Base-by-base conservation (phyloP, 129 eudicot species). In the Pittosporum tobira region DNA sequence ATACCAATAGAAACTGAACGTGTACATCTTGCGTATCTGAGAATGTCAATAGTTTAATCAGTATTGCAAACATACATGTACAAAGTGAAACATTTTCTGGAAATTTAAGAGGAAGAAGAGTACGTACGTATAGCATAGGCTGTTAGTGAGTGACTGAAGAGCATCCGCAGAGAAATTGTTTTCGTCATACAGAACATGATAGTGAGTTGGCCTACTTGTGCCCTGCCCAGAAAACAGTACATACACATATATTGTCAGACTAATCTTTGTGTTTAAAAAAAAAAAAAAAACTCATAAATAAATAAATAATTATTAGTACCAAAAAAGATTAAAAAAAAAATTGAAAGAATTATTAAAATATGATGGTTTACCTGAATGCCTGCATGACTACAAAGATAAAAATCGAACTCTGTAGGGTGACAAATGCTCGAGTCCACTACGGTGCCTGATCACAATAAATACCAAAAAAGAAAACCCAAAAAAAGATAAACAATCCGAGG, bases 11-110 rank as follows among this genome's bases (percentile, higher is more conserved):
- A 91, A 22, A 91, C 98, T 0, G 98, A 86, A 37, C 98, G 73
- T 1, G 98, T 91, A 62, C 98, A 91, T 71, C 98, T 78, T 1
- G 84, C 93, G 38, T 79, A 87, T 42, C 96, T 87, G 79, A 12
- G 11, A 18, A 24, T n/a, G n/a, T n/a, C n/a, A n/a, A n/a, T n/a
- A n/a, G 2, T 34, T 8, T 34, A 34, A 34, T 34, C 13, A n/a
- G n/a, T n/a, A n/a, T n/a, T n/a, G n/a, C n/a, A n/a, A n/a, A n/a
- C n/a, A n/a, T n/a, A n/a, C n/a, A n/a, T n/a, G n/a, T n/a, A n/a
- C n/a, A n/a, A n/a, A n/a, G n/a, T n/a, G n/a, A n/a, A n/a, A n/a
- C n/a, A n/a, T n/a, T n/a, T n/a, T n/a, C n/a, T n/a, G n/a, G n/a
- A 14, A 56, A 1, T 6, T 16, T 5, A 4, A 25, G 29, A 47